Base-by-base conservation (phyloP, 2,329 filamentous ascomycete species). In the Aspergillus amoenus region DNA sequence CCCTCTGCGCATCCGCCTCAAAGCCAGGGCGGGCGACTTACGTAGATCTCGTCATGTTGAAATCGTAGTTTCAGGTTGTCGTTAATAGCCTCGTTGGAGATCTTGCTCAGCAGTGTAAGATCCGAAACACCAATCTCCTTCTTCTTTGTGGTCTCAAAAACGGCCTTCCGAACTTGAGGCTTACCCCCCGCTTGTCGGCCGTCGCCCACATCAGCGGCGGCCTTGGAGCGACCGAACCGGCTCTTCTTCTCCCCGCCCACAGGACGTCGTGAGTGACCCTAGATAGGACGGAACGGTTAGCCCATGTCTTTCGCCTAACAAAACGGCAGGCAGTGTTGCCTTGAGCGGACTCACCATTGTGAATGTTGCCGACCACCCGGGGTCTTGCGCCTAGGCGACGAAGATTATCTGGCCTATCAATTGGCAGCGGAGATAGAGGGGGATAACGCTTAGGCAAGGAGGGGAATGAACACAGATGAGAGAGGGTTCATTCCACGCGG, bases 51-150 rank as follows among this genome's bases (percentile, higher is more conserved):
- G 75, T 84, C 88, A 82, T 93, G 93, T 73, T 97, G 91, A 77
- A 99, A 99, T 61, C 94, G 88, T 81, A 97, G 95, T 83, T 97
- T 96, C 75, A 99, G 76, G 76, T 99, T 99, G 57, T 97, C 94
- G 79, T 99, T 99, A 82, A 99, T 99, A 60, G 93, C 93, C 76
- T 99, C 94, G 76, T 99, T 97, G 65, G 93, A 96, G 64, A 99
- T 95, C 78, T 97, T 97, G 82, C 93, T 97, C 72, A 99, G 89
- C 69, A 99, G 82, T 4, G 94, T 99, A 73, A 99, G 84, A 82
- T 99, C 94, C 55, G 94, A 97, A 54, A 99, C 94, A 65, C 94
- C 94, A 67, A 99, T 94, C 78, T 99, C 93, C 84, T 96, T 97
- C 87, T 97, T 99, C 84, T 97, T 97, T 64, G 88, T 90, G 60